Evolutionary conservation across 441 rosid genomes (phyloP).

Genomic region (Kokia cookei): DNA sequence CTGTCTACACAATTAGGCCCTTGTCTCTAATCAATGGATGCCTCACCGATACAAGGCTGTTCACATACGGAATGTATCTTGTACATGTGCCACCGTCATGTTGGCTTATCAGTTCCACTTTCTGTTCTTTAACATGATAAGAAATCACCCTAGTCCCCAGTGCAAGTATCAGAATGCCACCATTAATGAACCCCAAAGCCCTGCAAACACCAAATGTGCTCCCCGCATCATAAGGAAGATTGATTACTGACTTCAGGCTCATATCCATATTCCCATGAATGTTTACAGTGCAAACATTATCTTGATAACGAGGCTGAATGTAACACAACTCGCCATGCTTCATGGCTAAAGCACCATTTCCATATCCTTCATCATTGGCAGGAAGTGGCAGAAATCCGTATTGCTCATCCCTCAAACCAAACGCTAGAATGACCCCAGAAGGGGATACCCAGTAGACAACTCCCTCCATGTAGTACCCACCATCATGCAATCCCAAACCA

Average conservation of each 20-base stretch:
- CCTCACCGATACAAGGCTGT: neutral
- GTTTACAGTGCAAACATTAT: neutral
- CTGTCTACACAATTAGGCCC: neutral
- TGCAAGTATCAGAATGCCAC: conserved; percentile 1
- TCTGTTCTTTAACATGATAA: neutral
- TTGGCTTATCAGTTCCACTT: neutral
- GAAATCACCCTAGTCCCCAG: neutral
- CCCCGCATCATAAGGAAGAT: neutral
- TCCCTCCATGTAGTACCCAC: conserved; percentile 2
- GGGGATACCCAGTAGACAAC: neutral
- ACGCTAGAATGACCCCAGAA: neutral
- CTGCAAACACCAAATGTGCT: neutral
- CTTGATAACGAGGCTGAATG: neutral
- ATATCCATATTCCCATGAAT: conserved; percentile 1
- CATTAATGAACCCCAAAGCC: neutral
- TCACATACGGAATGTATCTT: neutral
- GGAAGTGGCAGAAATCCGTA: conserved; percentile 4
- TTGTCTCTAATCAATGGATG: neutral
- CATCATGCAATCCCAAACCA: neutral
- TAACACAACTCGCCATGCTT: conserved; percentile 1
- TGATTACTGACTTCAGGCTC: neutral
- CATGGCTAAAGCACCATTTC: neutral
- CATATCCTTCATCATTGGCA: neutral
- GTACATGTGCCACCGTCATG: neutral
- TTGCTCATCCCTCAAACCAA: neutral